phyloP scores from a whole-genome alignment of 208 protist genomes.

The Wallacemonas sp. region DNA sequence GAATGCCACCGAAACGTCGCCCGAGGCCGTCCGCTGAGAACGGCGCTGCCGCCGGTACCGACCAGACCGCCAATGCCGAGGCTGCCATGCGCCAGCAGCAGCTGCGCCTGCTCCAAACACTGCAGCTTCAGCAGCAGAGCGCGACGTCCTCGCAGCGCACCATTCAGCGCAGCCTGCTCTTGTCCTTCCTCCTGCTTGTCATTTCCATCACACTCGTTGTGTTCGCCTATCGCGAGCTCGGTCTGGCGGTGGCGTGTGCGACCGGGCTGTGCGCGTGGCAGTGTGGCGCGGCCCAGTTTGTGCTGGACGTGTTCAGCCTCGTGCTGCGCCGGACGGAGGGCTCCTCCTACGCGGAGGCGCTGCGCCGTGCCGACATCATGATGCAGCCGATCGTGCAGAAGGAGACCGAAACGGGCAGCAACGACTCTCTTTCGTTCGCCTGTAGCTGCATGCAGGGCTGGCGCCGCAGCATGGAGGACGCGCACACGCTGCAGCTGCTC shows the following conservation, averaged over 20 bases:
- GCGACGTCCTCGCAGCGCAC: constrained; percentile 8
- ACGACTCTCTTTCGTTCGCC: constrained; percentile 64
- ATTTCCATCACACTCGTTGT: not conserved
- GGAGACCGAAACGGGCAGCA: constrained; percentile 59
- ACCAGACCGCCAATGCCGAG: not conserved
- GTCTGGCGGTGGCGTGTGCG: constrained; percentile 6
- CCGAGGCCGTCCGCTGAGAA: not conserved
- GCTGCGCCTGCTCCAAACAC: constrained; percentile 11
- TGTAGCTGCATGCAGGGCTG: constrained; percentile 91
- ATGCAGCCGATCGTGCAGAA: constrained; percentile 84
- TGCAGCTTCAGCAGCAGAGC: constrained; percentile 20
- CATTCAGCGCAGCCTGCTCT: constrained; percentile 19
- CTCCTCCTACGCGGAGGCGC: constrained; percentile 58
- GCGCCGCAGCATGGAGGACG: constrained; percentile 92
- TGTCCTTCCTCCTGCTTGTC: constrained; percentile 6
- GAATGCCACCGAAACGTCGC: not conserved
- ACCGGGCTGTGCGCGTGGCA: constrained; percentile 7
- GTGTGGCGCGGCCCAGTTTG: constrained; percentile 12
- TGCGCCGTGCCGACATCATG: constrained; percentile 87
- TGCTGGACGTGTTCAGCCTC: constrained; percentile 4
- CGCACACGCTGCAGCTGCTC: constrained; percentile 74
- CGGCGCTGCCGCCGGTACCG: not conserved
- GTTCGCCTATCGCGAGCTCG: constrained; percentile 8
- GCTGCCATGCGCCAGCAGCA: constrained; percentile 17
- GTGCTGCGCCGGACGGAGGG: constrained; percentile 16